Evolutionary conservation across 345 rosid species (phyloP).

Genomic region (Eucalyptus cloeziana): DNA sequence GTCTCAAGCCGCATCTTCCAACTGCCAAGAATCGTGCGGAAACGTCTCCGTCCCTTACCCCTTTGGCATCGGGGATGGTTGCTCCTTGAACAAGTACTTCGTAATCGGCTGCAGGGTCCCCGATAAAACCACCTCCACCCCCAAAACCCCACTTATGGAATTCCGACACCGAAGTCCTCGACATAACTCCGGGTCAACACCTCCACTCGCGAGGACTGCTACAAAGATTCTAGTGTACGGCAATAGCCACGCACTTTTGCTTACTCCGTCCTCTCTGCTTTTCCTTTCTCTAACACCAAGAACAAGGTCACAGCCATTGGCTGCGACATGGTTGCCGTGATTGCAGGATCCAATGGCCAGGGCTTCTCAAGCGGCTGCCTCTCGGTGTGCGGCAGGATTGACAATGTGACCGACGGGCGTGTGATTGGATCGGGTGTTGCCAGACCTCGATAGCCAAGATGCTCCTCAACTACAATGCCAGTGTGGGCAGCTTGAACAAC

Average conservation of each 20-base stretch:
- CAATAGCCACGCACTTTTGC: no score
- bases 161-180: no score
- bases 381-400: neutral
- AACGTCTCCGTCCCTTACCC: no score
- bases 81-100: neutral
- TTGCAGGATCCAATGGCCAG: neutral
- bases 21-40: neutral
- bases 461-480: neutral
- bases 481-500: neutral
- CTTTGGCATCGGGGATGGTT: no score
- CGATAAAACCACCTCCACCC: neutral
- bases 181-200: neutral
- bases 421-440: slow-evolving; percentile 27
- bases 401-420: neutral
- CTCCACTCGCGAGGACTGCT: neutral
- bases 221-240: neutral
- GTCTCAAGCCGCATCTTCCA: neutral
- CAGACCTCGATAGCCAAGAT: slow-evolving; percentile 15
- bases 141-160: neutral
- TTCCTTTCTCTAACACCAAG: neutral
- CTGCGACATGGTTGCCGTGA: neutral
- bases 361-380: neutral
- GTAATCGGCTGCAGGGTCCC: neutral
- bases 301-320: neutral
- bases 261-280: neutral